Base-by-base conservation (phyloP, 106 monocot genomes). In the Alisma plantagoaquatica region DNA sequence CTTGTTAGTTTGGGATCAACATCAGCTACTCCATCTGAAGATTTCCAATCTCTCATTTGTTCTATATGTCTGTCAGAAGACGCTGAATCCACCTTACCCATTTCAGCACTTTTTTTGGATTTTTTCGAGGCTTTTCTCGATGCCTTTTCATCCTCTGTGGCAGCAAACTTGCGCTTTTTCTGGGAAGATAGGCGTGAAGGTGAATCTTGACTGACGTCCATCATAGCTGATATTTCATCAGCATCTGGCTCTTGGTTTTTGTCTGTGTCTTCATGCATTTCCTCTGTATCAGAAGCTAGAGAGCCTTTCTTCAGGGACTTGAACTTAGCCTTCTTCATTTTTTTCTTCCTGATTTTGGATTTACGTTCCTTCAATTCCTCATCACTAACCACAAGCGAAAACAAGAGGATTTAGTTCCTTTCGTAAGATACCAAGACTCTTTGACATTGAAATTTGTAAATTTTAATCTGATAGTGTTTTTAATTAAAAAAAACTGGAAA, bases 261-360 rank as follows among this genome's bases (percentile, higher is more conserved):
- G 32, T 23, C 43, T 46, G 65, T 22, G 32, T 81, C 84, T 29
- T 78, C 75, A 62, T 59, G 41, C 41, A 70, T 33, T 56, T 33
- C 18, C 42, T 81, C 81, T 27, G 49, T 19, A 29, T 84, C 87
- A 58, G 83, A 75, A 47, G 80, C 69, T 27, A 83, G 41, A 51
- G 67, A 55, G 51, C 78, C 84, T 69, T 76, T 89, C 75, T 85
- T 98, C 15, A 90, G 64, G 54, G 89, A 89, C 63, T 90, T 98
- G 59, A 90, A 81, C 55, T 98, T 98, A 27, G 54, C 67, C 51
- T 83, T 77, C 53, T 83, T 87, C 51, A 47, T n/a, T n/a, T n/a
- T n/a, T n/a, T n/a, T 62, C 48, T 82, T 92, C 59, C 82, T 98
- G 15, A 59, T 48, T 63, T 98, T 98, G 9, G 76, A 49, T 46